These are phyloP conservation scores for Venturia effusa DNA, from an alignment of 2,329 filamentous ascomycete species.

Conservation along the genomic window DNA sequence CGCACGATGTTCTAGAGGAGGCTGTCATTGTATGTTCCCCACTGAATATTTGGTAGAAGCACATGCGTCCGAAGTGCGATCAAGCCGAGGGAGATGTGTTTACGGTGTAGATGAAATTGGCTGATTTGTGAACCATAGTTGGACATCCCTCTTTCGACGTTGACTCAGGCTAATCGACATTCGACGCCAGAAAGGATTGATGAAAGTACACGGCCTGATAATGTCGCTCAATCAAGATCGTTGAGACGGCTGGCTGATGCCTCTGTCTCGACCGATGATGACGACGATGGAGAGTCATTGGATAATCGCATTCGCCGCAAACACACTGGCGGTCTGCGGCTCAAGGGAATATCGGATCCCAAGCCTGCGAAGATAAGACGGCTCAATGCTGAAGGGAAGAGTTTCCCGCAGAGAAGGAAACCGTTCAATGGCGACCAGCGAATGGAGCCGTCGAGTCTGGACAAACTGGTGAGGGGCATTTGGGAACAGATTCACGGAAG, in stretches of 20 bases:
- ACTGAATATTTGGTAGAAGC: no score
- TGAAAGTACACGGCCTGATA: background rate
- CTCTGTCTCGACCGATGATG: background rate
- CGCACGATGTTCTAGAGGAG: background rate
- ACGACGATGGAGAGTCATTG: background rate
- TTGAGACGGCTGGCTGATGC: background rate
- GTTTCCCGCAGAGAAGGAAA: constrained; percentile 24
- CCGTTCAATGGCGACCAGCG: constrained; percentile 26
- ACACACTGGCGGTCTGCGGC: background rate
- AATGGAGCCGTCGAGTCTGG: constrained; percentile 36
- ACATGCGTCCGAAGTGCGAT: no score
- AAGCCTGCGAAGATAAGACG: constrained; percentile 14
- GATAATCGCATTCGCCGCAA: background rate
- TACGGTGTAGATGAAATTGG: background rate
- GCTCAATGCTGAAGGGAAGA: constrained; percentile 23
- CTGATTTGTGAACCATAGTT: background rate
- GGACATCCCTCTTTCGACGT: background rate
- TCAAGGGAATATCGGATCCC: background rate
- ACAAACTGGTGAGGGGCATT: constrained; percentile 39
- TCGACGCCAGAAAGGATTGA: background rate
- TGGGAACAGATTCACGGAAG: constrained; percentile 38
- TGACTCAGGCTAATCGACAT: background rate
- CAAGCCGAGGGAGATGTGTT: no score
- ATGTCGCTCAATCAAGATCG: background rate
- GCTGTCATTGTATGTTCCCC: background rate